Base-by-base conservation (phyloP, 768 basidiomycete genomes). In the Cubamyces lactineus region DNA sequence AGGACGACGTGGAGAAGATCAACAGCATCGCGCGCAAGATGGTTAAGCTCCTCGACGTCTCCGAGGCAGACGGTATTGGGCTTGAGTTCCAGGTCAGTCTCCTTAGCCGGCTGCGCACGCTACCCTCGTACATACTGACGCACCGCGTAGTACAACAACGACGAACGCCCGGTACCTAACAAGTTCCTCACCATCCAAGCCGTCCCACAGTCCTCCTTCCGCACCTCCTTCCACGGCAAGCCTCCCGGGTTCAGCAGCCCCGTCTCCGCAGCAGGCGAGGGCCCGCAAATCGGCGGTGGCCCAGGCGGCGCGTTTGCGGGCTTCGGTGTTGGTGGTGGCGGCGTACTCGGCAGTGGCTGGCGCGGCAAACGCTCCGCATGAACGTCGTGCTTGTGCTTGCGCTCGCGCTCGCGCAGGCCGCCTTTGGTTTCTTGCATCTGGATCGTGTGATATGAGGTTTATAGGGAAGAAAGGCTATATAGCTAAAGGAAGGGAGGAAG, bases 1-100 rank as follows among this genome's bases (percentile, higher is more conserved):
- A 92, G 76, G 91, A 94, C 45, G 92, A 96, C 66, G 87, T 94
- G 1, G 90, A 93, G 72, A 83, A 82, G 73, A 75, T 96, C 63
- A 96, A 97, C 73, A 82, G 80, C 19, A 90, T 96, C 62, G 95
- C 92, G 28, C 89, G 86, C 79, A 87, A 86, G 72, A 78, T 96
- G 43, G 85, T 93, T 59, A 91, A 92, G 73, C 72, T 92, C 21
- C 79, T 97, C 70, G 93, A 93, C 67, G 78, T 96, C 23, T 89
- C 88, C 7, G 92, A 96, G 72, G 84, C 86, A 38, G 91, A 94
- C 70, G 84, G 85, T 42, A 90, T 96, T 64, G 91, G 92, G 9
- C 82, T 96, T 16, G 93, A 96, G 73, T 96, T 95, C 78, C 92
- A 96, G 82, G 92, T 93, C 59, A 39, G 83, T 71, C 5, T 48